These are phyloP conservation scores for Yamadazyma sp. DNA, from an alignment of 1,139 yeast genomes.

Conservation along the genomic window DNA sequence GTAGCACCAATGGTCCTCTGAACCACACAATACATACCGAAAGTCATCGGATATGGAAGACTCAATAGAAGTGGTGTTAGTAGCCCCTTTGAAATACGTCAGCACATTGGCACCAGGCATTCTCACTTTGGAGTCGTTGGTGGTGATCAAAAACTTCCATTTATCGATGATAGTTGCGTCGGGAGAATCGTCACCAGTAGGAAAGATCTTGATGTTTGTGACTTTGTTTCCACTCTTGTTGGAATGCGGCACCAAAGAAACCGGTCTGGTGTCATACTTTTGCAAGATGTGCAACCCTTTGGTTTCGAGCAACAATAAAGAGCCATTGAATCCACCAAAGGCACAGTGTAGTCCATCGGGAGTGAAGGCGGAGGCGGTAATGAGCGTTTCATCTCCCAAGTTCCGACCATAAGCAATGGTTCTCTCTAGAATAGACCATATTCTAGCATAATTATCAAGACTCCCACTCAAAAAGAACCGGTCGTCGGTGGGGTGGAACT, in stretches of 20 bases:
- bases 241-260: constrained; percentile 24
- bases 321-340: constrained; percentile 84
- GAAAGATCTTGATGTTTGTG: constrained; percentile 40
- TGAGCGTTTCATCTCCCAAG: constrained; percentile 56
- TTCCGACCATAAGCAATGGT: constrained; percentile 33
- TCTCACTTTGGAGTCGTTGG: constrained; percentile 80
- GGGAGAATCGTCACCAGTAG: constrained; percentile 15
- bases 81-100: constrained; percentile 71
- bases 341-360: constrained; percentile 68
- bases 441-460: constrained; percentile 70
- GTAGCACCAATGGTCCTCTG: constrained; percentile 72
- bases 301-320: constrained; percentile 61
- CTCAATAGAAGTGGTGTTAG: constrained; percentile 66
- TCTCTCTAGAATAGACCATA: constrained; percentile 81
- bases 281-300: constrained; percentile 58
- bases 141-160: constrained; percentile 55
- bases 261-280: constrained; percentile 52
- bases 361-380: constrained; percentile 70
- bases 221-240: constrained; percentile 37
- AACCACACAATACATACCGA: constrained; percentile 53
- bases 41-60: constrained; percentile 65
- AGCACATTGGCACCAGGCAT: constrained; percentile 65
- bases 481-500: constrained; percentile 85
- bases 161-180: constrained; percentile 15
- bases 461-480: constrained; percentile 85